Evolutionary conservation across 305 asterid species (phyloP).

Genomic region (Plantago lanceolata): DNA sequence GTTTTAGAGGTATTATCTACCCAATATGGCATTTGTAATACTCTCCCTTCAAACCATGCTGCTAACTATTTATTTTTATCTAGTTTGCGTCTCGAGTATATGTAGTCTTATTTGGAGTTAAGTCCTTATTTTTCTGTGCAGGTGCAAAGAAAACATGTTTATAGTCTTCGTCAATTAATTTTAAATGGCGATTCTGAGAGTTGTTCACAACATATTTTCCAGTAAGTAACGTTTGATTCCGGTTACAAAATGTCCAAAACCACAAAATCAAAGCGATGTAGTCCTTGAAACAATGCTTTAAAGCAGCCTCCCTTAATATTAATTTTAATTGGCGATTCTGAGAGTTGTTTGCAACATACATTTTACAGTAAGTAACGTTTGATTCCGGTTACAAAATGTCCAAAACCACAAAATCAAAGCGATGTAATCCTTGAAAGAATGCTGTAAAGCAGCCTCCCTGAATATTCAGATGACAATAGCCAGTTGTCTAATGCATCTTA

Average conservation of each 20-base stretch:
- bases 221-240: conserved; percentile 52
- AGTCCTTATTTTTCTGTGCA: conserved; percentile 34
- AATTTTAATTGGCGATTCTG: conserved; percentile 77
- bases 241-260: conserved; percentile 23
- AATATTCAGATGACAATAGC: neutral
- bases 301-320: too few species aligned
- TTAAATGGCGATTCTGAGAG: conserved; percentile 84
- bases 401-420: conserved; percentile 8
- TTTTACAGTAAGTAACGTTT: conserved; percentile 65
- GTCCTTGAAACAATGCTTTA: too few species aligned
- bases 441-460: conserved; percentile 4
- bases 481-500: neutral
- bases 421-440: neutral
- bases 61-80: neutral
- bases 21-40: neutral
- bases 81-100: conserved; percentile 6
- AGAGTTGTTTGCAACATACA: conserved; percentile 78
- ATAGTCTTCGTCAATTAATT: conserved; percentile 87
- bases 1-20: conserved; percentile 79
- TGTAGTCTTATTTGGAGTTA: conserved; percentile 9
- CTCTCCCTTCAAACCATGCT: neutral
- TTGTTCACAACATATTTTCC: conserved; percentile 76
- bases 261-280: neutral
- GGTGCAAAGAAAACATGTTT: conserved; percentile 97
- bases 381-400: conserved; percentile 23